Evolutionary conservation across 1,284 basidiomycete species (phyloP).

Genomic region (Schizopora paradoxa): DNA sequence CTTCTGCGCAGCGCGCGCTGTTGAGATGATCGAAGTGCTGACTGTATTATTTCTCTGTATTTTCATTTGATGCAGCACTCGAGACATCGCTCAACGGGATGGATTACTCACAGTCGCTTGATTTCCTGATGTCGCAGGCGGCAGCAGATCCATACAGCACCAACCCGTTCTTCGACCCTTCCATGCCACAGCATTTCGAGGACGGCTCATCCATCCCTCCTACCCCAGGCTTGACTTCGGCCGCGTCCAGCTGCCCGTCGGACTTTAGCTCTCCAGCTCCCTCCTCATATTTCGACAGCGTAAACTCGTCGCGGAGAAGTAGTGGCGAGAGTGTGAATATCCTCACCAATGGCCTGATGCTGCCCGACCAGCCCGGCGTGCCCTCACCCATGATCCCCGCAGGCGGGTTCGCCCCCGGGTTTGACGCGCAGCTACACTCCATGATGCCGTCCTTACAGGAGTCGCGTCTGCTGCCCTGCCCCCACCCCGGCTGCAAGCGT

Average conservation of each 20-base stretch:
- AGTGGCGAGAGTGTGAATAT: too few relatives aligned
- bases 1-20: not conserved
- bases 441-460: too few relatives aligned
- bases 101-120: constrained; percentile 4
- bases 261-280: constrained; percentile 11
- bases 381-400: too few relatives aligned
- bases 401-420: too few relatives aligned
- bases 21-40: not conserved
- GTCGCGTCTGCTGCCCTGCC: constrained; percentile 16
- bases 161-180: not conserved
- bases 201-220: constrained; percentile 12
- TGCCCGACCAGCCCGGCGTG: too few relatives aligned
- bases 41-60: not conserved
- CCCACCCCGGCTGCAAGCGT: constrained; percentile 15
- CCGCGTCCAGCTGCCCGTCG: constrained; percentile 13
- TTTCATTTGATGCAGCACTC: constrained; percentile 11
- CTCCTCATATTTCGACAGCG: constrained; percentile 12
- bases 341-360: too few relatives aligned
- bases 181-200: constrained; percentile 4
- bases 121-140: constrained; percentile 9
- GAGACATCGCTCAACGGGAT: constrained; percentile 11
- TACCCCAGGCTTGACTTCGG: constrained; percentile 13
- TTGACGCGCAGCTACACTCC: too few relatives aligned
- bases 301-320: too few relatives aligned
- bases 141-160: too few relatives aligned